phyloP scores from a whole-genome alignment of 2,329 filamentous ascomycete genomes.

The Epichloe coenophiala region DNA sequence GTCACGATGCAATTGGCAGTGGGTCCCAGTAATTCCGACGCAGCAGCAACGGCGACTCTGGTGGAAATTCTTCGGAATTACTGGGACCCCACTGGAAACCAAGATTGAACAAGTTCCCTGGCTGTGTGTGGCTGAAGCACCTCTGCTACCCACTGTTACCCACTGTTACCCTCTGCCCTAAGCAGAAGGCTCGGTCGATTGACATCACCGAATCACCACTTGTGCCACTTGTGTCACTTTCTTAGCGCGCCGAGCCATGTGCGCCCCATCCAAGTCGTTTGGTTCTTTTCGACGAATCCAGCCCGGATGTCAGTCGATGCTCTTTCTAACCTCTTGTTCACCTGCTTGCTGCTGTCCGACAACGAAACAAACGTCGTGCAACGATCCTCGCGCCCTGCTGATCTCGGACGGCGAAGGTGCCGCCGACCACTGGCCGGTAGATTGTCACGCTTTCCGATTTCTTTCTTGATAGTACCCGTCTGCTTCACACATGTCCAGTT shows the following conservation, averaged over 20 bases:
- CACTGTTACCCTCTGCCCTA: too few relatives aligned
- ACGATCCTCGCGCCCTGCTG: not conserved
- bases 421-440: not conserved
- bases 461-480: not conserved
- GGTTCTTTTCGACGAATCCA: not conserved
- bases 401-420: not conserved
- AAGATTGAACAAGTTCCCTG: too few relatives aligned
- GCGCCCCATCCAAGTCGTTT: not conserved
- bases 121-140: too few relatives aligned
- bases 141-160: too few relatives aligned
- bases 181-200: not conserved
- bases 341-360: not conserved
- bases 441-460: not conserved
- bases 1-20: too few relatives aligned
- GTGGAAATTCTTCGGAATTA: too few relatives aligned
- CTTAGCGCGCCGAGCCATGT: not conserved
- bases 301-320: not conserved
- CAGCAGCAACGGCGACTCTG: too few relatives aligned
- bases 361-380: not conserved
- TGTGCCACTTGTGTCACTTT: not conserved
- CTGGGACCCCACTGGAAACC: too few relatives aligned
- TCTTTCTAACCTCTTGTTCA: not conserved
- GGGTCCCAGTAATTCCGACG: too few relatives aligned
- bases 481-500: constrained; percentile 17
- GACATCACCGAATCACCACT: constrained; percentile 1